phyloP scores from a whole-genome alignment of 148 eudicot genomes.

The Nepenthes gracilis region DNA sequence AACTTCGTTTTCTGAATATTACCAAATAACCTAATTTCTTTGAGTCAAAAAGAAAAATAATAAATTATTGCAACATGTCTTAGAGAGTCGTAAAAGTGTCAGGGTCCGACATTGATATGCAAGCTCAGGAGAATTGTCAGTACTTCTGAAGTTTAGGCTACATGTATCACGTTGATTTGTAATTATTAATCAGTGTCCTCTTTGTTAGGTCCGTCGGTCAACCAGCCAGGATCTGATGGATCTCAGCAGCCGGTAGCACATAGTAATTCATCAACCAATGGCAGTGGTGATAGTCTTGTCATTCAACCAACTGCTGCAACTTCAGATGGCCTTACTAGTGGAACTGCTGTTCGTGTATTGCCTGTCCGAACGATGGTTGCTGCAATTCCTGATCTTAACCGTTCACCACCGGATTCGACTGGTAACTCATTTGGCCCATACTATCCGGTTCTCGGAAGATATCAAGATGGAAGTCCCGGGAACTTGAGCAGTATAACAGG shows the following conservation, averaged over 20 bases:
- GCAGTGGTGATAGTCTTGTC: constrained; percentile 7
- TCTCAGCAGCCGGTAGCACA: constrained; percentile 25
- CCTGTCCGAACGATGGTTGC: constrained; percentile 31
- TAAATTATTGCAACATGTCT: too few relatives aligned
- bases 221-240: constrained; percentile 22
- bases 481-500: neutral
- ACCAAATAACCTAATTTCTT: too few relatives aligned
- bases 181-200: neutral
- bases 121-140: too few relatives aligned
- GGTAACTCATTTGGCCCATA: constrained; percentile 15
- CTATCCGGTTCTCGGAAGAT: constrained; percentile 24
- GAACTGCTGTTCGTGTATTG: constrained; percentile 18
- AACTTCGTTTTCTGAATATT: too few relatives aligned
- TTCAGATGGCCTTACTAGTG: constrained; percentile 9
- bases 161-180: constrained; percentile 14
- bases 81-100: too few relatives aligned
- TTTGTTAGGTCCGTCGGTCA: constrained; percentile 3
- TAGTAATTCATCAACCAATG: constrained; percentile 12
- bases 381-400: constrained; percentile 19
- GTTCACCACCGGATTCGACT: constrained; percentile 17
- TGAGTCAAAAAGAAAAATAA: too few relatives aligned
- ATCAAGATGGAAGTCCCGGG: too few relatives aligned
- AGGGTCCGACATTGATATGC: too few relatives aligned
- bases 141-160: constrained; percentile 3
- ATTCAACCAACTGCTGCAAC: constrained; percentile 19